Base-by-base conservation (phyloP, 1,284 basidiomycete species). In the Trametes polyzona region DNA sequence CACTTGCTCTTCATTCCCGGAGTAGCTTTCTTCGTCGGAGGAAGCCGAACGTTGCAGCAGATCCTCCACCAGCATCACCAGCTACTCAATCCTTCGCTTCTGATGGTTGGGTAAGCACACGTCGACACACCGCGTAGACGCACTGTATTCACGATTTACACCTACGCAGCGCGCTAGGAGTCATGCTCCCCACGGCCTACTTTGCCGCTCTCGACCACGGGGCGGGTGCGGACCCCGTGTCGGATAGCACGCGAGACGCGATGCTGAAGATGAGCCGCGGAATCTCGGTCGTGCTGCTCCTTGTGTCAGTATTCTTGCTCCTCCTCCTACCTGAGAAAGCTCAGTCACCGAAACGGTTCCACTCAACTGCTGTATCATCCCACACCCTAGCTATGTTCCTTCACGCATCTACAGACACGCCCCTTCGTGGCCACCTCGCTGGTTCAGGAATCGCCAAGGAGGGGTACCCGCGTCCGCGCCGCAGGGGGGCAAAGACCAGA, bases 321-420 rank as follows among this genome's bases (percentile, higher is more conserved):
- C 37, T 30, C 32, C 29, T 23, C 16, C 17, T 32, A 23, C 42
- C 8, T 47, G 27, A 19, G 12, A 32, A 12, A 9, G 19, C 24
- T 24, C 29, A 33, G 14, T 10, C n/a, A 17, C 43, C n/a, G n/a
- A n/a, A n/a, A n/a, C n/a, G n/a, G n/a, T n/a, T n/a, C n/a, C n/a
- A n/a, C n/a, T n/a, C n/a, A n/a, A n/a, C n/a, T n/a, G n/a, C n/a
- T n/a, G n/a, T n/a, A n/a, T n/a, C n/a, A n/a, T n/a, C n/a, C n/a
- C n/a, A n/a, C n/a, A n/a, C n/a, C n/a, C n/a, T n/a, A 86, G 84
- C 10, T 87, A 88, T 62, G 66, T 88, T 35, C 75, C 73, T 52
- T 87, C 84, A n/a, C 80, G 87, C 12, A 76, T 88, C 27, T 89
- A 81, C 69, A 71, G 87, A 24, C 82, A 86, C 67, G 80, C 87